Evolutionary conservation across 129 eudicot species (phyloP).

Genomic region (Scalesia atractyloides): DNA sequence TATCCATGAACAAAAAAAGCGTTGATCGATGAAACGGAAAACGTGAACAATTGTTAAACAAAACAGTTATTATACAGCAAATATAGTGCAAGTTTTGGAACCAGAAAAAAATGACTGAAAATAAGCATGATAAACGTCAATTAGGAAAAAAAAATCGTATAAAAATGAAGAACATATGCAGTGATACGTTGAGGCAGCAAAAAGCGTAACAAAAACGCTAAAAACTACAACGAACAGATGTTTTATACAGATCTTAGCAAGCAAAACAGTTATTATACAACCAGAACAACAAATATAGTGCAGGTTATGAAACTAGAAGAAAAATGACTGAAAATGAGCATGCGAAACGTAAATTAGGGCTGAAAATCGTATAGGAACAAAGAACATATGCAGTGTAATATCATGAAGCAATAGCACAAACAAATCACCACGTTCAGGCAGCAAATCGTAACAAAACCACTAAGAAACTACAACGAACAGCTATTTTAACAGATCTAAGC

Average conservation of each 20-base stretch:
- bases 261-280: neutral
- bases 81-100: no score
- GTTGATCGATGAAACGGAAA: neutral
- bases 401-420: neutral
- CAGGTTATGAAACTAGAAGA: no score
- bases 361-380: no score
- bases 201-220: no score
- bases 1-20: neutral
- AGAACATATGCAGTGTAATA: neutral
- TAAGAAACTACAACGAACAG: neutral
- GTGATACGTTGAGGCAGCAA: neutral
- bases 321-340: neutral
- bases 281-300: neutral
- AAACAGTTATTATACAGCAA: neutral
- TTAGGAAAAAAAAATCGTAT: neutral
- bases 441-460: neutral
- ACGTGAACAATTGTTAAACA: neutral
- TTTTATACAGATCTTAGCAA: constrained; percentile 9
- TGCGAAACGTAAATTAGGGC: neutral
- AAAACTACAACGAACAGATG: neutral
- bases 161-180: neutral
- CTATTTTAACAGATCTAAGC: neutral
- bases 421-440: neutral
- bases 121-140: neutral
- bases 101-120: neutral